Conservation (phyloP, 2,329 filamentous ascomycete species). For the Ascochyta pisi region DNA sequence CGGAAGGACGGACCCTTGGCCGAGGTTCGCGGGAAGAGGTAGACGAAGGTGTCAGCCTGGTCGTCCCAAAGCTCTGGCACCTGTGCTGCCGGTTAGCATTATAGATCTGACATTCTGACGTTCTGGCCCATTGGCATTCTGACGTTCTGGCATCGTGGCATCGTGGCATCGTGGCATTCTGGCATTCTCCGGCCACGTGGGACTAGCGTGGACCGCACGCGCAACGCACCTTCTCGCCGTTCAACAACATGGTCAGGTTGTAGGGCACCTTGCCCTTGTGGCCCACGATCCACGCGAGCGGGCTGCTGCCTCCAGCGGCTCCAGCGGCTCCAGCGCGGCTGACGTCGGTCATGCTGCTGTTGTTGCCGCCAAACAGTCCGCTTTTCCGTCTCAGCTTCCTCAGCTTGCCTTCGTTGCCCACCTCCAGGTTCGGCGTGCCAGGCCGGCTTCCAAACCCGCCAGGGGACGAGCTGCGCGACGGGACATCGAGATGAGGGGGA, state of each 20-base stretch:
- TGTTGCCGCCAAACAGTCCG: constrained; percentile 40
- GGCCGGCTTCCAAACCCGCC: constrained; percentile 32
- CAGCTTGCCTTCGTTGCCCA: constrained; percentile 26
- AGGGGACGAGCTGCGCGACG: constrained; percentile 40
- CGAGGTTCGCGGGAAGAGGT: constrained; percentile 65
- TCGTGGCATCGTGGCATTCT: no score
- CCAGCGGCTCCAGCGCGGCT: background rate
- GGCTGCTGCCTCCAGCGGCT: constrained; percentile 19
- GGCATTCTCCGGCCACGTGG: background rate
- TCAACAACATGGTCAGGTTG: constrained; percentile 58
- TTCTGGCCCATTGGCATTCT: background rate
- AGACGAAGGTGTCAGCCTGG: constrained; percentile 67
- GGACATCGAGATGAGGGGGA: constrained; percentile 34
- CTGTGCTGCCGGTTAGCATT: constrained; percentile 42
- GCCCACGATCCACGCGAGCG: constrained; percentile 65
- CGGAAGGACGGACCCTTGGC: constrained; percentile 66
- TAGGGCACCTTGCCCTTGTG: constrained; percentile 64
- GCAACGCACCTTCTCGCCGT: constrained; percentile 57
- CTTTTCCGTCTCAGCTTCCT: constrained; percentile 48
- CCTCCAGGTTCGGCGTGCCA: constrained; percentile 26
- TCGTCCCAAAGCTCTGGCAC: constrained; percentile 68
- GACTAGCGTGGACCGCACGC: constrained; percentile 1
- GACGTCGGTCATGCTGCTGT: constrained; percentile 31
- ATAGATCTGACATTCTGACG: background rate
- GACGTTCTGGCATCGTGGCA: no score